Evolutionary conservation across 75 land plant species (phyloP).

Genomic region (Cunninghamia lanceolata): DNA sequence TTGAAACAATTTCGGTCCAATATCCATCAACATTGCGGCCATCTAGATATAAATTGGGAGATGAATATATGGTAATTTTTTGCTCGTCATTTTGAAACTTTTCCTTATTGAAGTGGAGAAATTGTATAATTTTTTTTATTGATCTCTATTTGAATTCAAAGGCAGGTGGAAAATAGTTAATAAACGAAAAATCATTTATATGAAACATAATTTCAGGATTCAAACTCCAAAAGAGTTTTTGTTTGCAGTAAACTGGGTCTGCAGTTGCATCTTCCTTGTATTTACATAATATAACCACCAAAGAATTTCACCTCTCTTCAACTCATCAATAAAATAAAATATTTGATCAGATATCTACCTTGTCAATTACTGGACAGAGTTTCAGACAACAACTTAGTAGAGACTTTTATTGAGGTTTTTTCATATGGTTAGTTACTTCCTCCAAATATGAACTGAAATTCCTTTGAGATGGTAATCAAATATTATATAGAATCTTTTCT

Average conservation of each 20-base stretch:
- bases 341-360: neutral
- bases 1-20: neutral
- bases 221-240: neutral
- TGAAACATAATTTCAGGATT: no score
- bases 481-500: neutral
- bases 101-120: no score
- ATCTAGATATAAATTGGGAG: no score
- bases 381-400: neutral
- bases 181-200: no score
- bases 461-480: neutral
- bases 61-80: no score
- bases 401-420: neutral
- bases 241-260: neutral
- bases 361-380: neutral
- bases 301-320: neutral
- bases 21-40: neutral
- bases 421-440: neutral
- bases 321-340: neutral
- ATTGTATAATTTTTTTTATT: no score
- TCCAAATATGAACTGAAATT: neutral
- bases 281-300: neutral
- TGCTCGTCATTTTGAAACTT: no score
- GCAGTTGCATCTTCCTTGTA: neutral
- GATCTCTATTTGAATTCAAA: no score
- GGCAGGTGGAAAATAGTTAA: no score